A percentile compares a stretch with the other conserved stretches of the same genome.
These are phyloP conservation scores for Floccularia luteovirens DNA, from an alignment of 768 basidiomycete genomes.

Conservation along the genomic window DNA sequence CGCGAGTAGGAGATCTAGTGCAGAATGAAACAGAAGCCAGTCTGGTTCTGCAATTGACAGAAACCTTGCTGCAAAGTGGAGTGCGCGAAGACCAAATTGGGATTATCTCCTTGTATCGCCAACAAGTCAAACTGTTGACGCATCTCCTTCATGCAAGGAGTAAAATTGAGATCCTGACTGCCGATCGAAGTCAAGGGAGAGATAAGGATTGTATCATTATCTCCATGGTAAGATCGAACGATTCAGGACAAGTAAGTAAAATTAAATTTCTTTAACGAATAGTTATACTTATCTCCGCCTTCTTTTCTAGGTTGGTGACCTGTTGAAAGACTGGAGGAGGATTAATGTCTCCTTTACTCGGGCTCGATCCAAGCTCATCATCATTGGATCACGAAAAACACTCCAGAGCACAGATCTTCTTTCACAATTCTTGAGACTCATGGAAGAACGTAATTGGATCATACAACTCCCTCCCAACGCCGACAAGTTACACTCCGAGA, in stretches of 20 bases:
- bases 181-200: conserved; percentile 88
- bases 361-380: conserved; percentile 82
- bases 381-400: conserved; percentile 84
- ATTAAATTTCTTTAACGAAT: background rate
- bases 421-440: conserved; percentile 67
- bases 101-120: conserved; percentile 87
- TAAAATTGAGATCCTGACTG: conserved; percentile 80
- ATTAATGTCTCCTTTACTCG: conserved; percentile 97
- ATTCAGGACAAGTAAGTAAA: conserved; percentile 57
- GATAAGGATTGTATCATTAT: conserved; percentile 96
- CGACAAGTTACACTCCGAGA: conserved; percentile 37
- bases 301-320: conserved; percentile 68
- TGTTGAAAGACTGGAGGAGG: conserved; percentile 92
- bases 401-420: conserved; percentile 56
- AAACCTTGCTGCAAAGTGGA: conserved; percentile 59
- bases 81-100: conserved; percentile 69
- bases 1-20: conserved; percentile 78
- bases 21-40: conserved; percentile 82
- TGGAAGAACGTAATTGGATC: conserved; percentile 71
- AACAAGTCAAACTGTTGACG: conserved; percentile 87
- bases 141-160: conserved; percentile 48
- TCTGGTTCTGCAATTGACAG: conserved; percentile 58
- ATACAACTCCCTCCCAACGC: conserved; percentile 48
- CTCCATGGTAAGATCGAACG: conserved; percentile 88
- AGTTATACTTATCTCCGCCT: background rate